phyloP scores from a whole-genome alignment of 1,284 basidiomycete genomes.

The Boletus albobrunnescens region DNA sequence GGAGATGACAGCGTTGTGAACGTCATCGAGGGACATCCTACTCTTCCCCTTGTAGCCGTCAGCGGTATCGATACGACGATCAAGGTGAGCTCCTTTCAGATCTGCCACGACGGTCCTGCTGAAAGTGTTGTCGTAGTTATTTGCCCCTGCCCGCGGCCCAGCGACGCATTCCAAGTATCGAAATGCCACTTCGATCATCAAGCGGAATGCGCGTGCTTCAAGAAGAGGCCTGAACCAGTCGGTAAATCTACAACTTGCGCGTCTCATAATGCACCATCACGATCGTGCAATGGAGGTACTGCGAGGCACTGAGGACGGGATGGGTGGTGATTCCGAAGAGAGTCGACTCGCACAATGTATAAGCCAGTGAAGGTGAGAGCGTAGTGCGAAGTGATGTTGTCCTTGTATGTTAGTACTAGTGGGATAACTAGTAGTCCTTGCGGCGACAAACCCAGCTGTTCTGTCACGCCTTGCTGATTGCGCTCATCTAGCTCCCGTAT shows the following conservation, averaged over 20 bases:
- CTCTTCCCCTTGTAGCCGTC: conserved; percentile 75
- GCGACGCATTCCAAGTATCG: conserved; percentile 52
- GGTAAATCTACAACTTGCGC: conserved; percentile 32
- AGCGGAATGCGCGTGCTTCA: conserved; percentile 43
- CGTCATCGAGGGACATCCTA: conserved; percentile 82
- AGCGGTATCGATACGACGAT: conserved; percentile 88
- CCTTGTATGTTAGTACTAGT: neutral
- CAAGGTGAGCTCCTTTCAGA: conserved; percentile 53
- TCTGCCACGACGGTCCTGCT: neutral
- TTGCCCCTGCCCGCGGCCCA: conserved; percentile 53
- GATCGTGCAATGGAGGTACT: conserved; percentile 29
- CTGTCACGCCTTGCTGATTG: conserved; percentile 9
- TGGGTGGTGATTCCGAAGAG: conserved; percentile 17
- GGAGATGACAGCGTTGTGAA: conserved; percentile 84
- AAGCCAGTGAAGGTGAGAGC: conserved; percentile 24
- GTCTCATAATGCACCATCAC: conserved; percentile 37
- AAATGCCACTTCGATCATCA: conserved; percentile 52
- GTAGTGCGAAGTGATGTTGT: neutral
- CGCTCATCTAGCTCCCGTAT: conserved; percentile 2
- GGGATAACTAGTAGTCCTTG: neutral
- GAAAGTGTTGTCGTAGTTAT: conserved; percentile 46
- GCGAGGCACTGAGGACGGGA: conserved; percentile 15
- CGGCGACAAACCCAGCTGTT: conserved; percentile 2
- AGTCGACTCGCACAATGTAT: conserved; percentile 28
- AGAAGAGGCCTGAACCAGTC: conserved; percentile 17